Evolutionary conservation across 371 early-diverging fungal species (phyloP).

Genomic region (Mortierella sp.): DNA sequence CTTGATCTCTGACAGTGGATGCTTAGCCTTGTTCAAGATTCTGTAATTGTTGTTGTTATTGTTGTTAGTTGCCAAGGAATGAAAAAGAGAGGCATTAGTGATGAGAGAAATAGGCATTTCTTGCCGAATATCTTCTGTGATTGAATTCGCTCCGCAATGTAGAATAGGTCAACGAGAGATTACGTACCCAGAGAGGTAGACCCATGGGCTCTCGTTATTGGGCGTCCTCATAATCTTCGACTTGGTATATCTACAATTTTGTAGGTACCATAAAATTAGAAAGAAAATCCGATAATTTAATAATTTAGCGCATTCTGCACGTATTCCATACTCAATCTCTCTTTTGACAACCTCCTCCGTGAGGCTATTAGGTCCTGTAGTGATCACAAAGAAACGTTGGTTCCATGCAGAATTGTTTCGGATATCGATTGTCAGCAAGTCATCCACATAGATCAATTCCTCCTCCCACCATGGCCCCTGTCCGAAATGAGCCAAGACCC

Average conservation of each 20-base stretch:
- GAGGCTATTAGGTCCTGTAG: constrained; percentile 60
- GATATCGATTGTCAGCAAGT: constrained; percentile 82
- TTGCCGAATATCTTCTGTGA: too few relatives aligned
- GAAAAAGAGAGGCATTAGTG: neutral
- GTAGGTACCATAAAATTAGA: neutral
- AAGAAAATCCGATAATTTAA: neutral
- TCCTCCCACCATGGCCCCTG: constrained; percentile 74
- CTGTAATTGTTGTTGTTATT: constrained; percentile 28
- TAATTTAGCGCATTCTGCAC: neutral
- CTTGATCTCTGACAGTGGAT: constrained; percentile 58
- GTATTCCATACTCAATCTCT: constrained; percentile 73
- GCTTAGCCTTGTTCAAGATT: constrained; percentile 60
- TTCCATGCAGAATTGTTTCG: constrained; percentile 99
- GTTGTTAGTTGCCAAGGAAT: neutral
- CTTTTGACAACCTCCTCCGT: constrained; percentile 59
- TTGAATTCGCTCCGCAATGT: too few relatives aligned
- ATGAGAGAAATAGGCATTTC: neutral
- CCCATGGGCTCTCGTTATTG: constrained; percentile 93
- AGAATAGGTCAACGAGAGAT: neutral
- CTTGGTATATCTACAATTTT: constrained; percentile 67
- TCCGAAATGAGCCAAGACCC: constrained; percentile 84
- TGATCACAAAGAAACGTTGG: constrained; percentile 87
- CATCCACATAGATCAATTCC: constrained; percentile 81
- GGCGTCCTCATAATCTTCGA: constrained; percentile 83
- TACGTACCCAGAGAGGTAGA: constrained; percentile 79